These are phyloP conservation scores for Alternaria gansuensis DNA, from an alignment of 2,329 filamentous ascomycete genomes.

Conservation along the genomic window DNA sequence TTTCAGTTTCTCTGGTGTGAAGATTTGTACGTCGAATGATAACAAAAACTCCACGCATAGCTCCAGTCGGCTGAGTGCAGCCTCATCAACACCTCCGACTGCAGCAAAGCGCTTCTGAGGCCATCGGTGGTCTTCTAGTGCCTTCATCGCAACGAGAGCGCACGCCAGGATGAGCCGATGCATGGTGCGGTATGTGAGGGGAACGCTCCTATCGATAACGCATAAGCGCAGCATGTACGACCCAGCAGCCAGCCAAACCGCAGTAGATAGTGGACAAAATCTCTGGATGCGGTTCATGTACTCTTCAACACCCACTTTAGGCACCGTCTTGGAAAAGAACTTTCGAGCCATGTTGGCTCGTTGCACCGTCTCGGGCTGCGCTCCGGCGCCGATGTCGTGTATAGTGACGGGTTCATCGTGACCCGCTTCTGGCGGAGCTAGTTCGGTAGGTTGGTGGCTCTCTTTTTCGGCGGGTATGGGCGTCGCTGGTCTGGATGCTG, in stretches of 20 bases:
- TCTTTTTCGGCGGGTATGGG: constrained; percentile 54
- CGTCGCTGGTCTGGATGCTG: constrained; percentile 52
- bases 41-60: constrained; percentile 69
- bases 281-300: constrained; percentile 88
- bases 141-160: constrained; percentile 89
- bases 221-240: constrained; percentile 87
- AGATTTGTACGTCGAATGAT: constrained; percentile 54
- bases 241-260: constrained; percentile 89
- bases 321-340: constrained; percentile 89
- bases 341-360: constrained; percentile 87
- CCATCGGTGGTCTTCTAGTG: constrained; percentile 90
- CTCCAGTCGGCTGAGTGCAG: constrained; percentile 83
- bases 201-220: constrained; percentile 75
- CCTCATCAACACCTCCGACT: constrained; percentile 85
- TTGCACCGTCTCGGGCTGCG: constrained; percentile 77
- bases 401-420: constrained; percentile 59
- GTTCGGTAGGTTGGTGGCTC: constrained; percentile 50
- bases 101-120: constrained; percentile 83
- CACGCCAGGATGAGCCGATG: constrained; percentile 87
- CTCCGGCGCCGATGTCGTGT: constrained; percentile 66
- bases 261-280: constrained; percentile 93
- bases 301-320: constrained; percentile 81
- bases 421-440: constrained; percentile 62
- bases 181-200: constrained; percentile 82
- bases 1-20: constrained; percentile 47